These are phyloP conservation scores for Lobosporangium transversale DNA, from an alignment of 192 early-diverging fungal genomes.

Conservation along the genomic window DNA sequence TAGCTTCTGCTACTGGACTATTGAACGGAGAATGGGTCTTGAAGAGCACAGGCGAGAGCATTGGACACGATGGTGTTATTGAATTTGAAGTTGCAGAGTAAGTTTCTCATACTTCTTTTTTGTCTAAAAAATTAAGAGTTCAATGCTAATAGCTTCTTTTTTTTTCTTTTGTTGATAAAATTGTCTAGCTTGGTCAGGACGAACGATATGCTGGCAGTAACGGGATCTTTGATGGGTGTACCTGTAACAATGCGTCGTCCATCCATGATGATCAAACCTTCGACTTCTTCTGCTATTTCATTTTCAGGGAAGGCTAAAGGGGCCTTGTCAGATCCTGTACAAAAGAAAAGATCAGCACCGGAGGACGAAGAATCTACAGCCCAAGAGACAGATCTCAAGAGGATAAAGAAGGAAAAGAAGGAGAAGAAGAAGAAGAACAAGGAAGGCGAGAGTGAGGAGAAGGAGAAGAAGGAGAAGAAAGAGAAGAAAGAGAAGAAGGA, in stretches of 20 bases:
- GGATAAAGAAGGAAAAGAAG: constrained; percentile 57
- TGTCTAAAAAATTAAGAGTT: neutral
- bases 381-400: constrained; percentile 35
- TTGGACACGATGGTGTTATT: constrained; percentile 73
- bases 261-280: constrained; percentile 33
- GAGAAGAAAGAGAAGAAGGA: constrained; percentile 13
- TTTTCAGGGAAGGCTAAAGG: too few relatives aligned
- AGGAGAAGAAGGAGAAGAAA: constrained; percentile 38
- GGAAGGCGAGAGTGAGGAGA: constrained; percentile 30
- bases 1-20: constrained; percentile 16
- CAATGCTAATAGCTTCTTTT: constrained; percentile 6
- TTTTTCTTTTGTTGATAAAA: neutral
- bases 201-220: constrained; percentile 85
- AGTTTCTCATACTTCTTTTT: constrained; percentile 34
- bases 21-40: constrained; percentile 77
- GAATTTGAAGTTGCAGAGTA: constrained; percentile 80
- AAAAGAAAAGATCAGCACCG: constrained; percentile 48
- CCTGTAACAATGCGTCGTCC: constrained; percentile 41
- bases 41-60: constrained; percentile 69
- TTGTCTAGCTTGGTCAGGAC: constrained; percentile 74
- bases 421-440: constrained; percentile 27
- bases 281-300: constrained; percentile 10
- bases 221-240: constrained; percentile 70
- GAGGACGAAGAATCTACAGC: constrained; percentile 11
- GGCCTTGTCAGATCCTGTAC: constrained; percentile 11